Conservation (phyloP, 768 basidiomycete species). For the Rickenella mellea region DNA sequence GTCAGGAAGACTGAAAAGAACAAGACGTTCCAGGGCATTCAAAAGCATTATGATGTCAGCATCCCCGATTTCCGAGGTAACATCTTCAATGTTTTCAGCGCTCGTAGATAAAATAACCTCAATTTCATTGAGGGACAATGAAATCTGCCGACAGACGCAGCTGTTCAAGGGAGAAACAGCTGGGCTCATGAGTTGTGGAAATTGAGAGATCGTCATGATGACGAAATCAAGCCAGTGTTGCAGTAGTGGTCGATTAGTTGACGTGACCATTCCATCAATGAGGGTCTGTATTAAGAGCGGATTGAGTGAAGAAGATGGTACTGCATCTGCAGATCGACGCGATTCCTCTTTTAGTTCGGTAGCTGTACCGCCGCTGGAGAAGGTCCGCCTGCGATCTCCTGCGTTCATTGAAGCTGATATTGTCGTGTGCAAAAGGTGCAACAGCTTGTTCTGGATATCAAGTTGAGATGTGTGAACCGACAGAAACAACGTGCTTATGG, state of each 20-base stretch:
- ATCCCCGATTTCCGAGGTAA: conserved; percentile 52
- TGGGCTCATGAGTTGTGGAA: conserved; percentile 59
- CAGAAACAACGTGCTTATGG: conserved; percentile 69
- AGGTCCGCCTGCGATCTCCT: conserved; percentile 1
- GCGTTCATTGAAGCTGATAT: conserved; percentile 46
- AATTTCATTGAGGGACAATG: conserved; percentile 44
- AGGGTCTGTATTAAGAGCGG: conserved; percentile 70
- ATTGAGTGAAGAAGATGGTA: conserved; percentile 34
- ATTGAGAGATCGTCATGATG: conserved; percentile 81
- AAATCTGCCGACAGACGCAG: conserved; percentile 67
- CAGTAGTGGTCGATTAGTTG: conserved; percentile 66
- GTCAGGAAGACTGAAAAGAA: conserved; percentile 62
- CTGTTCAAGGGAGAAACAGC: conserved; percentile 70
- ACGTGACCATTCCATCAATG: conserved; percentile 65
- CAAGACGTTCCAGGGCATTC: conserved; percentile 74
- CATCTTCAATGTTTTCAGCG: conserved; percentile 28
- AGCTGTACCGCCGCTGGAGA: background rate
- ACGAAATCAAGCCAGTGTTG: conserved; percentile 98
- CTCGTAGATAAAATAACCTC: conserved; percentile 30
- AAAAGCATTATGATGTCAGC: conserved; percentile 79
- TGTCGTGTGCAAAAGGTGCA: conserved; percentile 83
- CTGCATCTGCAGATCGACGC: background rate
- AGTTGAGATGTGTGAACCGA: conserved; percentile 61
- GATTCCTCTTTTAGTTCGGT: too few species aligned
- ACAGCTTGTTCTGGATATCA: conserved; percentile 86